Evolutionary conservation across 345 rosid species (phyloP).

Genomic region (Linum tenue): DNA sequence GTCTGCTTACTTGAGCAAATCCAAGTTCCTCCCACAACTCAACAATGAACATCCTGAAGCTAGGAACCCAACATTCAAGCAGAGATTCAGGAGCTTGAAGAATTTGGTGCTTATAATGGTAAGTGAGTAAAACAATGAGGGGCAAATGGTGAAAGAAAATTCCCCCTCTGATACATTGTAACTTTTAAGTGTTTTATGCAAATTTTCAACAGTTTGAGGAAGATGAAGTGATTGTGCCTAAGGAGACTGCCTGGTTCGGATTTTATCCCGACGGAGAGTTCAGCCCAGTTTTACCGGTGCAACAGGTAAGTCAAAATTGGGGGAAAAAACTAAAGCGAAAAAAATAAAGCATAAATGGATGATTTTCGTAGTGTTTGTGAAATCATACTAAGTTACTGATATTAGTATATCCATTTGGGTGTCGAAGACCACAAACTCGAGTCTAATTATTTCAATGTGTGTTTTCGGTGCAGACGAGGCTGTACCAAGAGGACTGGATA

Average conservation of each 20-base stretch:
- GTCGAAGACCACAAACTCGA: too few species aligned
- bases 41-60: conserved; percentile 61
- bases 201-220: conserved; percentile 42
- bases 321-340: too few species aligned
- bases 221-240: conserved; percentile 69
- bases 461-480: conserved; percentile 45
- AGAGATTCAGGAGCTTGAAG: conserved; percentile 58
- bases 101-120: conserved; percentile 91
- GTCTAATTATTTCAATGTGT: too few species aligned
- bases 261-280: conserved; percentile 70
- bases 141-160: neutral
- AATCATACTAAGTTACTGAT: neutral
- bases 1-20: conserved; percentile 45
- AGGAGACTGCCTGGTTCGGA: conserved; percentile 93
- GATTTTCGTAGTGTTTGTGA: too few species aligned
- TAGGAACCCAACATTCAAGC: conserved; percentile 57
- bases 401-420: neutral
- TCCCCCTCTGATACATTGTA: too few species aligned
- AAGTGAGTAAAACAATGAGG: conserved; percentile 6
- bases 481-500: conserved; percentile 86
- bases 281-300: conserved; percentile 36
- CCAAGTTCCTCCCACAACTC: conserved; percentile 70
- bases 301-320: conserved; percentile 34
- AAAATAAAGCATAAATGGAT: too few species aligned
- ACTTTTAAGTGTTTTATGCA: neutral